Evolutionary conservation across 2,329 filamentous ascomycete species (phyloP).

Genomic region (Aspergillus vadensis): DNA sequence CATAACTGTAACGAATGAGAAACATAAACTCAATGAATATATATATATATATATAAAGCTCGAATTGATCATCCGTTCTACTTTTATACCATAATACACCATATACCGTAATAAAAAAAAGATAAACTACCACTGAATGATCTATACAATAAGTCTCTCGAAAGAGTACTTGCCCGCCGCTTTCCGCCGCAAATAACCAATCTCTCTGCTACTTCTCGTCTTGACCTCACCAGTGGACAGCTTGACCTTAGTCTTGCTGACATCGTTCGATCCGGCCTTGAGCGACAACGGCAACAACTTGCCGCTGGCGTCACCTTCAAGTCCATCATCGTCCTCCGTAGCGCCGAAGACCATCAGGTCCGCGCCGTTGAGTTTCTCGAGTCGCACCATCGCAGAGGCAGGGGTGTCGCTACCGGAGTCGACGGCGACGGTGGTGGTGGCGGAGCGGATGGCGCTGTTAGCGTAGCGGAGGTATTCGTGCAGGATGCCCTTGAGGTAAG

Average conservation of each 20-base stretch:
- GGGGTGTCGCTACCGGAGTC: constrained; percentile 2
- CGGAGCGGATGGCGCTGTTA: constrained; percentile 27
- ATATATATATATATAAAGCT: too few relatives aligned
- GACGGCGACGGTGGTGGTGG: background rate
- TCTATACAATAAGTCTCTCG: constrained; percentile 70
- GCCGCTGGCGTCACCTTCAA: constrained; percentile 35
- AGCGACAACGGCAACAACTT: constrained; percentile 71
- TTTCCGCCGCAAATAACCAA: constrained; percentile 75
- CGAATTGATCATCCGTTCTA: constrained; percentile 5
- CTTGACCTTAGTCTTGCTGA: constrained; percentile 50
- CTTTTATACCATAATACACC: constrained; percentile 1
- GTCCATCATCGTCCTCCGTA: constrained; percentile 32
- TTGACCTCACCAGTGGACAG: constrained; percentile 72
- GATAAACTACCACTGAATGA: background rate
- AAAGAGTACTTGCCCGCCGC: constrained; percentile 80
- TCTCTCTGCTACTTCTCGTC: constrained; percentile 69
- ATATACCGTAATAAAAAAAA: background rate
- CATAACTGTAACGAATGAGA: too few relatives aligned
- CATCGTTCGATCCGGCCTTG: constrained; percentile 55
- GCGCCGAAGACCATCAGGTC: constrained; percentile 38
- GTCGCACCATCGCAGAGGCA: constrained; percentile 30
- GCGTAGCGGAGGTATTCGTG: constrained; percentile 49
- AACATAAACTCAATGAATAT: too few relatives aligned
- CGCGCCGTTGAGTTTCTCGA: constrained; percentile 44
- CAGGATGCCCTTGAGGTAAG: constrained; percentile 50